phyloP scores from a whole-genome alignment of 176 grass and related monocot species.

The Cocos nucifera region DNA sequence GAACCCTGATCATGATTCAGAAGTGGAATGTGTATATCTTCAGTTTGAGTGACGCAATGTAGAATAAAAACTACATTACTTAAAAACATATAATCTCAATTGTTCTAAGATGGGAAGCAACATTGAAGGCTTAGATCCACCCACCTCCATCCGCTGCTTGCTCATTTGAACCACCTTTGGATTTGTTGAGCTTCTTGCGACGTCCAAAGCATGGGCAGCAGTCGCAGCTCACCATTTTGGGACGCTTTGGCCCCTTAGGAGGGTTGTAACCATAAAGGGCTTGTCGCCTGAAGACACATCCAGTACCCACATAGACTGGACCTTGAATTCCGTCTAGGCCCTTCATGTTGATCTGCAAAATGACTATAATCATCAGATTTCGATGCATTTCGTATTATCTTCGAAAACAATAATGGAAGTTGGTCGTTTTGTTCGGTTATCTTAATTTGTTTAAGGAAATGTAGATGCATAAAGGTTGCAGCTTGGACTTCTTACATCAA shows the following conservation, averaged over 20 bases:
- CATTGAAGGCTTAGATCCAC: no score
- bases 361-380: background rate
- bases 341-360: conserved; percentile 92
- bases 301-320: conserved; percentile 87
- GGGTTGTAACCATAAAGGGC: conserved; percentile 98
- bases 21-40: no score
- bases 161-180: conserved; percentile 57
- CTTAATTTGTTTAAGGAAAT: no score
- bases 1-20: conserved; percentile 27
- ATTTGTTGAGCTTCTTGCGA: conserved; percentile 68
- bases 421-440: no score
- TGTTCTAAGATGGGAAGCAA: no score
- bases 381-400: no score
- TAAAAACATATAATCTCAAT: no score
- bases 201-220: conserved; percentile 94
- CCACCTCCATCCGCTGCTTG: conserved; percentile 32
- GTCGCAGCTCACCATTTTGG: conserved; percentile 94
- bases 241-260: conserved; percentile 78
- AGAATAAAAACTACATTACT: no score
- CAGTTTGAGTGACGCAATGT: no score
- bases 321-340: conserved; percentile 95
- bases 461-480: no score
- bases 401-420: no score
- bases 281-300: conserved; percentile 91
- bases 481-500: conserved; percentile 47